phyloP scores from a whole-genome alignment of 2,329 filamentous ascomycete genomes.

The Nothophoma quercina region DNA sequence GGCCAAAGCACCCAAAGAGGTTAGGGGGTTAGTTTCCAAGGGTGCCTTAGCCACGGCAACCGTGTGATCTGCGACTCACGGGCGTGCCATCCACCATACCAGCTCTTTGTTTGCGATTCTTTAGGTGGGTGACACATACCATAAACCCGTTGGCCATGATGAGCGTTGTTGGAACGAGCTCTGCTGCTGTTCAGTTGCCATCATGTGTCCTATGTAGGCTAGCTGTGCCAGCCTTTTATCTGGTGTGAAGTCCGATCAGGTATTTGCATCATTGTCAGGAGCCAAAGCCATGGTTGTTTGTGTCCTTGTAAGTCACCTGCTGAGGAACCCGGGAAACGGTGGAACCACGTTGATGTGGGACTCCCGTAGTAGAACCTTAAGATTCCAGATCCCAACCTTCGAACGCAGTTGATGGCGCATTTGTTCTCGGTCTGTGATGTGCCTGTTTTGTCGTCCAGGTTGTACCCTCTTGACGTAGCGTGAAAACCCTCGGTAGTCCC shows the following conservation, averaged over 20 bases:
- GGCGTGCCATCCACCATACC: slow-evolving; percentile 19
- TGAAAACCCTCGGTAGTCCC: slow-evolving; percentile 20
- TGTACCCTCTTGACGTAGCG: slow-evolving; percentile 9
- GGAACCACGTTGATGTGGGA: background rate
- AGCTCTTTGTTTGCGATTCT: slow-evolving; percentile 13
- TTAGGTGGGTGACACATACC: slow-evolving; percentile 20
- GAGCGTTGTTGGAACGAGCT: background rate
- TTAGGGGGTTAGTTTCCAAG: slow-evolving; percentile 16
- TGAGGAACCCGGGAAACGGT: too few species aligned
- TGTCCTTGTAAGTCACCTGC: too few species aligned
- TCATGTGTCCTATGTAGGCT: background rate
- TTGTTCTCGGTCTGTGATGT: background rate
- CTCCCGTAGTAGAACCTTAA: too few species aligned
- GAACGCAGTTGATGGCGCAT: too few species aligned
- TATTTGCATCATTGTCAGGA: too few species aligned
- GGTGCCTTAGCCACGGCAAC: background rate
- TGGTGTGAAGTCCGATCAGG: background rate
- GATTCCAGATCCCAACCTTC: too few species aligned
- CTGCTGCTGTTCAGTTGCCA: slow-evolving; percentile 6
- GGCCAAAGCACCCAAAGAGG: slow-evolving; percentile 7
- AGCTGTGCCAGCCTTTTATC: background rate
- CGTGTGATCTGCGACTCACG: slow-evolving; percentile 15
- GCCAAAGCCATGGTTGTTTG: background rate
- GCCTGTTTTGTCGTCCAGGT: background rate
- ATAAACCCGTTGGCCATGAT: slow-evolving; percentile 13